phyloP scores from a whole-genome alignment of 768 basidiomycete species.

The Floccularia luteovirens region DNA sequence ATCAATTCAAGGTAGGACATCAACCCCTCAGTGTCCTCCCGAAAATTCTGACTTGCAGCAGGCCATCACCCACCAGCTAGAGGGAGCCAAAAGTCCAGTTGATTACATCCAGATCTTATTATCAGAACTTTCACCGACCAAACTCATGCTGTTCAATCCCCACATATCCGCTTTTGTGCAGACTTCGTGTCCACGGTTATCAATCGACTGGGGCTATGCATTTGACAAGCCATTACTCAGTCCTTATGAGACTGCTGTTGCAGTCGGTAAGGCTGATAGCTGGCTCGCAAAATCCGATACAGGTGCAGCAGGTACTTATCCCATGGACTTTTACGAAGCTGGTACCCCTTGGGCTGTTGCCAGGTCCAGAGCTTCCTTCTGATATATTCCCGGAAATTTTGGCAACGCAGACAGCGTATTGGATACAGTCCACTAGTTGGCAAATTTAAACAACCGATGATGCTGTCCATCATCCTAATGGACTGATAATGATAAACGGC shows the following conservation, averaged over 20 bases:
- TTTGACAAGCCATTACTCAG: conserved; percentile 84
- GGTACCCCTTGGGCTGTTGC: conserved; percentile 73
- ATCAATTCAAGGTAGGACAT: conserved; percentile 63
- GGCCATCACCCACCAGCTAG: conserved; percentile 71
- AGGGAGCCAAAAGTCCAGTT: conserved; percentile 42
- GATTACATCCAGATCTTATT: conserved; percentile 88
- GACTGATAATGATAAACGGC: too few species aligned
- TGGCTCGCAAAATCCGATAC: conserved; percentile 45
- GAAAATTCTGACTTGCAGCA: conserved; percentile 13
- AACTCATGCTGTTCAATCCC: conserved; percentile 75
- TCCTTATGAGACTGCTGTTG: conserved; percentile 91
- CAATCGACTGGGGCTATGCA: conserved; percentile 98
- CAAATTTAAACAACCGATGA: too few species aligned
- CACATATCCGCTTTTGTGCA: conserved; percentile 89
- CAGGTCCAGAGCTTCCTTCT: conserved; percentile 46
- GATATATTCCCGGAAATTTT: conserved; percentile 2
- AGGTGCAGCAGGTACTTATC: conserved; percentile 50
- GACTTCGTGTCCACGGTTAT: conserved; percentile 92
- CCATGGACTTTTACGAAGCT: conserved; percentile 95
- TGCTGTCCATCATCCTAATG: too few species aligned
- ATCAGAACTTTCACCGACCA: conserved; percentile 95
- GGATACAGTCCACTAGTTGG: too few species aligned
- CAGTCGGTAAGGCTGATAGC: conserved; percentile 56
- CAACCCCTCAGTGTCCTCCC: not conserved
- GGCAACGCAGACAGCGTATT: not conserved